These are phyloP conservation scores for Aureobasidium melanogenum DNA, from an alignment of 2,329 filamentous ascomycete species.

Conservation along the genomic window DNA sequence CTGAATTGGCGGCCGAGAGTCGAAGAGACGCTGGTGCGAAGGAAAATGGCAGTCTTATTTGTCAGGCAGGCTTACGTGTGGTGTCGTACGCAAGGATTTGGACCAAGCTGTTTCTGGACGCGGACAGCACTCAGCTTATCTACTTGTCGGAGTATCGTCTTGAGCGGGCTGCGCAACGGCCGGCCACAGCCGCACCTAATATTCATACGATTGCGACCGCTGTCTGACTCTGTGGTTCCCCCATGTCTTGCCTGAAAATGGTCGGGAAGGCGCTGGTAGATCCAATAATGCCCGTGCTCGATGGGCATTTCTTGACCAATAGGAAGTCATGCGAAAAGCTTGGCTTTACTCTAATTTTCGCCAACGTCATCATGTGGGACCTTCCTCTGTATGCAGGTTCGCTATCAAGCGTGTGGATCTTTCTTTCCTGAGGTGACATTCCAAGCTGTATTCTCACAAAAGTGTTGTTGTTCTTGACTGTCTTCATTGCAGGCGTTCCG, in stretches of 20 bases:
- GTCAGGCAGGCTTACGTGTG: conserved; percentile 5
- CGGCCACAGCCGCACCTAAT: not conserved
- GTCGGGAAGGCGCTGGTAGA: not conserved
- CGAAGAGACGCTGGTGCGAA: not conserved
- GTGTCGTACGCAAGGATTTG: not conserved
- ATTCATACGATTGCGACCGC: not conserved
- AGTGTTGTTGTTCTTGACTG: not conserved
- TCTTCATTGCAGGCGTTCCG: not conserved
- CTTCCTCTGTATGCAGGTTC: not conserved
- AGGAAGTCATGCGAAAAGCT: not conserved
- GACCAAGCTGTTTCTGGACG: not conserved
- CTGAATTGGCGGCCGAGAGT: not conserved
- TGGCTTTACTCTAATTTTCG: not conserved
- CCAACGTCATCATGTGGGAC: not conserved
- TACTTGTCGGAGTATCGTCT: not conserved
- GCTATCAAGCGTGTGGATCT: not conserved
- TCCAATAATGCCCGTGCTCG: conserved; percentile 1
- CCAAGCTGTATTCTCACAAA: not conserved
- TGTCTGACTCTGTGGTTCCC: not conserved
- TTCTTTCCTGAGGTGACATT: not conserved
- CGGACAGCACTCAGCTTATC: conserved; percentile 2
- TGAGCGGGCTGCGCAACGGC: not conserved
- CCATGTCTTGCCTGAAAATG: conserved; percentile 1
- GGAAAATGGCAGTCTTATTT: not conserved
- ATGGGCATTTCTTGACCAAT: not conserved